phyloP scores from a whole-genome alignment of 2,329 filamentous ascomycete species.

The Xylariaceae sp. region DNA sequence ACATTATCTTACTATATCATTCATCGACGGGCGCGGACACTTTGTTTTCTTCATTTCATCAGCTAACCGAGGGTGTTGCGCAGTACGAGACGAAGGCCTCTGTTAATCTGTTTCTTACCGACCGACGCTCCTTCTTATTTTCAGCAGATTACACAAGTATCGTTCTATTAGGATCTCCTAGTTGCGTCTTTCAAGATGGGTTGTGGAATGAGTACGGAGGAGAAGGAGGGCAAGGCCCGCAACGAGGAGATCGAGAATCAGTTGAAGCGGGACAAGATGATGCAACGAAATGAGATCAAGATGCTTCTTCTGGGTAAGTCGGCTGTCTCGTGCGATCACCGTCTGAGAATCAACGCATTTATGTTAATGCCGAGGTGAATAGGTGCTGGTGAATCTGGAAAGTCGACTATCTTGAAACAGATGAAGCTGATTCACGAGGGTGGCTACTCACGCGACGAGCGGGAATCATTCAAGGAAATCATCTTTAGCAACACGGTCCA shows the following conservation, averaged over 20 bases:
- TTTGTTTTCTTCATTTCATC: not conserved
- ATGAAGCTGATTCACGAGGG: slow-evolving; percentile 99
- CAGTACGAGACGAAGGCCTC: slow-evolving; percentile 15
- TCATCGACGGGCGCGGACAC: not conserved
- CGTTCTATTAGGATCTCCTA: slow-evolving; percentile 4
- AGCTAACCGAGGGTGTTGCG: slow-evolving; percentile 3
- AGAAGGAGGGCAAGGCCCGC: slow-evolving; percentile 99
- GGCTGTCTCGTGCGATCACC: not conserved
- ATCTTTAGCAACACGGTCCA: slow-evolving; percentile 67
- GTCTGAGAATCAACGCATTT: not conserved
- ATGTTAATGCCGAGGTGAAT: slow-evolving; percentile 13
- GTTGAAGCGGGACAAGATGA: slow-evolving; percentile 96
- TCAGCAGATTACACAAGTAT: not conserved
- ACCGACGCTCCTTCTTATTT: not conserved
- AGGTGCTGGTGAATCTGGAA: slow-evolving; percentile 98
- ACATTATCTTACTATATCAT: not conserved
- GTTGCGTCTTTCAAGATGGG: slow-evolving; percentile 69
- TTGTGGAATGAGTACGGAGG: slow-evolving; percentile 99
- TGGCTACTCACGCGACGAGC: slow-evolving; percentile 88
- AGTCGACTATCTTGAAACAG: slow-evolving; percentile 91
- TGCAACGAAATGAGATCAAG: slow-evolving; percentile 99
- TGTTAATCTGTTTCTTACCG: not conserved
- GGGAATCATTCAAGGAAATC: slow-evolving; percentile 65
- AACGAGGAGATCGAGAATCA: slow-evolving; percentile 99
- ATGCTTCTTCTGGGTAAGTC: slow-evolving; percentile 92